phyloP scores from a whole-genome alignment of 345 rosid species.

The Durio zibethinus region DNA sequence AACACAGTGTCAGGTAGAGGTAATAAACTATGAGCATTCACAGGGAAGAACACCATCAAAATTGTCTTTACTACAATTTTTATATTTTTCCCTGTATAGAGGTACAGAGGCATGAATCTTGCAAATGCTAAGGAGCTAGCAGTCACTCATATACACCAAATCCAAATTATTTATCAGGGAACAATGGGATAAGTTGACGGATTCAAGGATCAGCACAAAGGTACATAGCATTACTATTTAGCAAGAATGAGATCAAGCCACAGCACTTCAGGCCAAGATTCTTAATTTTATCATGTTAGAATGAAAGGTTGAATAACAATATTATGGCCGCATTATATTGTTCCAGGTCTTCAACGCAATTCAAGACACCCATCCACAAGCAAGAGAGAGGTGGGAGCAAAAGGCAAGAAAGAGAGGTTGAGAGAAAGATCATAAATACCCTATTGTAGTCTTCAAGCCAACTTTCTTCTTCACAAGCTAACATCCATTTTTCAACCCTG shows the following conservation, averaged over 20 bases:
- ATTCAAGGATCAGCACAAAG: neutral
- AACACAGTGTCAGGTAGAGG: neutral
- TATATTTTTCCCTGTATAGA: neutral
- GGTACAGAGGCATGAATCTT: neutral
- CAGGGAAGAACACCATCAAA: conserved; percentile 1
- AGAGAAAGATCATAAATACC: conserved; percentile 35
- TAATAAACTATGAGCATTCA: neutral
- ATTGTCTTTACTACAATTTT: neutral
- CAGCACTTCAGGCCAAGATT: neutral
- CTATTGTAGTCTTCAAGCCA: conserved; percentile 98
- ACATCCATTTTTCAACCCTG: conserved; percentile 99
- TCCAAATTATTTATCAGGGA: neutral
- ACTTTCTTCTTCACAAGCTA: conserved; percentile 98
- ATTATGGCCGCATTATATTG: neutral
- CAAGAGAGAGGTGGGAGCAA: neutral
- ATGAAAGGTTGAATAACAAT: neutral
- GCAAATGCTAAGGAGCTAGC: neutral
- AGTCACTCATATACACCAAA: neutral
- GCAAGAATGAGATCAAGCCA: neutral
- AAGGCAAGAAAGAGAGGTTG: neutral
- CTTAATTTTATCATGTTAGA: neutral
- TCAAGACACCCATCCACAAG: neutral
- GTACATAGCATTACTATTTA: neutral
- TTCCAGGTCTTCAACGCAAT: neutral
- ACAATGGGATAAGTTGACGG: neutral